Base-by-base conservation (phyloP, 1,284 basidiomycete genomes). In the Microbotryomycetes sp. region DNA sequence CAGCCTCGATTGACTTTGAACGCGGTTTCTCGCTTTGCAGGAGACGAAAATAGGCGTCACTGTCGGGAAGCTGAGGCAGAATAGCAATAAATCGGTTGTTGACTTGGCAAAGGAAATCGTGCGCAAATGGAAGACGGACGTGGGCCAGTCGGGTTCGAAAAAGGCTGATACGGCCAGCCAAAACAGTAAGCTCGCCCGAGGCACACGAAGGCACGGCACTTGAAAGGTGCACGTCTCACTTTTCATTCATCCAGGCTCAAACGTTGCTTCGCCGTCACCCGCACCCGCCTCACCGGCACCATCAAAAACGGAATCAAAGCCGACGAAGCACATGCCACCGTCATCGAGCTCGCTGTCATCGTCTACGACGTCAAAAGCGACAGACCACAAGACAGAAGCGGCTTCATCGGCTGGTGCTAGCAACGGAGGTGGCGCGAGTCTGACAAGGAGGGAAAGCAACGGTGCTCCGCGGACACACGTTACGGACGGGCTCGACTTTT, bases 51-150 rank as follows among this genome's bases (percentile, higher is more conserved):
- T 89, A 4, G 93, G 93, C 61, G 79, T 96, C 13, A 89, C 91
- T 0, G 89, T 97, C 3, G 92, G 91, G 54, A 97, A 96, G 78
- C 80, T 97, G 27, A 83, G 93, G 50, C 81, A 82, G 29, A 84
- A 91, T 73, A 76, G 82, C 0, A 80, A 84, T 21, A 86, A 87
- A 70, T 28, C 11, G 21, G 83, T 97, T 3, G 76, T 89, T 3
- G 85, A 89, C 60, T 78, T 91, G 3, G 90, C 94, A 15, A 97
- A 97, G 75, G 91, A 92, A 69, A 81, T 97, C 35, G 93, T 97
- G 51, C 89, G 86, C 76, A 86, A 87, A 74, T 68, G 70, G 68
- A 63, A 62, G 56, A 48, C 47, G 15, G 66, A 65, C 45, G 67
- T 65, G 13, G 67, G 65, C 6, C 53, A 59, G 35, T 45, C 57